Evolutionary conservation across 805 yeast species (phyloP).

Genomic region (Ogataea paraovalis): DNA sequence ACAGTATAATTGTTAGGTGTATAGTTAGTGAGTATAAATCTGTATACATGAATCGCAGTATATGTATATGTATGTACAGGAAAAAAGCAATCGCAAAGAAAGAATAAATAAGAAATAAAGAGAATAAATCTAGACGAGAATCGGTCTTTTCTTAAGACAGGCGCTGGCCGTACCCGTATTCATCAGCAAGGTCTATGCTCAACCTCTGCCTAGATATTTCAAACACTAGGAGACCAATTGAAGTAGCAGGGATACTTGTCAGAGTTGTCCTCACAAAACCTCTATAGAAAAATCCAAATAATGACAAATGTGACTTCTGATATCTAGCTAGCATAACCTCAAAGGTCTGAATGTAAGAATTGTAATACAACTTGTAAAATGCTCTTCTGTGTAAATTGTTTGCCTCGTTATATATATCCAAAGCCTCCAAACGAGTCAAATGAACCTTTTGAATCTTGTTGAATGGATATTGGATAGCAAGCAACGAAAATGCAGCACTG

Average conservation of each 20-base stretch:
- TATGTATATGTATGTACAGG: not conserved
- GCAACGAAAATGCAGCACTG: constrained; percentile 72
- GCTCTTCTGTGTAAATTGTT: constrained; percentile 22
- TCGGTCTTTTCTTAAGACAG: not conserved
- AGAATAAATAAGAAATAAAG: not conserved
- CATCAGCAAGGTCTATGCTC: constrained; percentile 27
- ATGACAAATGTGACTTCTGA: constrained; percentile 48
- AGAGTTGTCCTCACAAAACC: constrained; percentile 74
- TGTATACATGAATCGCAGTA: not conserved
- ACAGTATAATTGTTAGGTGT: no score
- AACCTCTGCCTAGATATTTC: constrained; percentile 63
- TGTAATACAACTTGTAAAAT: constrained; percentile 53
- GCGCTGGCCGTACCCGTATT: not conserved
- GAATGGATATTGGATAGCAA: constrained; percentile 80
- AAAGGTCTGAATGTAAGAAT: constrained; percentile 74
- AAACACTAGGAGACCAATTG: constrained; percentile 78
- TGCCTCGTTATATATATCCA: constrained; percentile 55
- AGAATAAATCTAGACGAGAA: not conserved
- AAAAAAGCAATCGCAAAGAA: not conserved
- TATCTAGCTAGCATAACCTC: constrained; percentile 54
- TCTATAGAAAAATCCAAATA: constrained; percentile 68
- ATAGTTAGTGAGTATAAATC: not conserved
- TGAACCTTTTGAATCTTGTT: constrained; percentile 77
- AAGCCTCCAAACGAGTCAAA: constrained; percentile 71
- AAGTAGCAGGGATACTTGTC: constrained; percentile 81